phyloP scores from a whole-genome alignment of 352 stramenopile species.

The Phytophthora quininea region DNA sequence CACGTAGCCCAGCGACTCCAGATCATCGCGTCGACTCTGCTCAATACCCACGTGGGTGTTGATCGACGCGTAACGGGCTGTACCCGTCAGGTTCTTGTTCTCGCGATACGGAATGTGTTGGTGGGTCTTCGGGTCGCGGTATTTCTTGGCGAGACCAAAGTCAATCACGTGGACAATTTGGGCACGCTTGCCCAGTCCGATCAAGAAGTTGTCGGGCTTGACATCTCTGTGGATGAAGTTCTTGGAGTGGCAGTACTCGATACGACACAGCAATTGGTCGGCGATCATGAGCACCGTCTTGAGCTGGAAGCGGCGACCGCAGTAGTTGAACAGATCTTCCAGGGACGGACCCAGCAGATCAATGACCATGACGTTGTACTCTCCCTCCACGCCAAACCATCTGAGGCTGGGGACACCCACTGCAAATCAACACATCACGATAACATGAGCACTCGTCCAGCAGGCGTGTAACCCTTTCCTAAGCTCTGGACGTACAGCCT shows the following conservation, averaged over 20 bases:
- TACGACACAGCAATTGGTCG: conserved; percentile 83
- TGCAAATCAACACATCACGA: conserved; percentile 43
- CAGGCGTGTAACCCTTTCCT: no score
- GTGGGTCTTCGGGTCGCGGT: conserved; percentile 88
- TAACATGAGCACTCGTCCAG: conserved; percentile 7
- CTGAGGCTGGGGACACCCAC: conserved; percentile 98
- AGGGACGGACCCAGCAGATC: conserved; percentile 98
- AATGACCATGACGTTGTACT: conserved; percentile 99
- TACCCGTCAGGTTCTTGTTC: conserved; percentile 95
- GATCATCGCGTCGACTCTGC: conserved; percentile 96
- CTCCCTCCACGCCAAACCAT: conserved; percentile 99
- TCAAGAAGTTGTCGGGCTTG: conserved; percentile 92
- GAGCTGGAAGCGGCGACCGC: conserved; percentile 89
- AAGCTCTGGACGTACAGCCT: conserved; percentile 87
- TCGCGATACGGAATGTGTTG: conserved; percentile 92
- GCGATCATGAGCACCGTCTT: conserved; percentile 97
- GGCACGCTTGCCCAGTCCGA: conserved; percentile 87
- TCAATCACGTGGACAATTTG: conserved; percentile 90
- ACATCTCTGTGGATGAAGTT: conserved; percentile 92
- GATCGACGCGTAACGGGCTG: conserved; percentile 97
- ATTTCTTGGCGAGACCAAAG: conserved; percentile 92
- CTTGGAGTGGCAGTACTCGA: conserved; percentile 90
- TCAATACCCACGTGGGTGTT: conserved; percentile 99
- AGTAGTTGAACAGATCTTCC: conserved; percentile 91
- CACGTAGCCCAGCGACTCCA: conserved; percentile 97